Evolutionary conservation across 2,329 filamentous ascomycete species (phyloP), one percentile per base, ranked within the genome.

Genomic region (Sporothrix schenckii): DNA sequence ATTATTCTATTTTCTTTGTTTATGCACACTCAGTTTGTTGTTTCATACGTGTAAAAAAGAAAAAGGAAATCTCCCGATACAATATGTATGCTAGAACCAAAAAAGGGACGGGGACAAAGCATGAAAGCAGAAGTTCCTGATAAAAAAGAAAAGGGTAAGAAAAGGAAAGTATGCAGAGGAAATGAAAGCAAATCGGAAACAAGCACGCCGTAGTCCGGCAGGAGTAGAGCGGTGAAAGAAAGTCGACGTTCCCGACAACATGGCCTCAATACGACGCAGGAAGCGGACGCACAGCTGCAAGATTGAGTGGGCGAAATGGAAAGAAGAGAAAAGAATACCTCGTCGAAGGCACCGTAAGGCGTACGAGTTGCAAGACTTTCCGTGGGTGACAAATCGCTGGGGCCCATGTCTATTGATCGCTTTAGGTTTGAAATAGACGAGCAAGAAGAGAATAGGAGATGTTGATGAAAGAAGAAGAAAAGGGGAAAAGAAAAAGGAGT

Each of bases 201-300:
- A 60, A 44, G 56, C 34, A 41, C 10, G 56, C 24, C n/a, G 34
- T 44, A 60, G 14, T n/a, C n/a, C 34, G 56, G 21, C 34, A 60
- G 58, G 21, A 44, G 58, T n/a, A 47, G 58, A n/a, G 49, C 39
- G 58, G 58, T 41, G 56, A 61, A 34, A 44, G 34, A 60, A 60
- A 34, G 10, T 34, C 41, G 56, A 34, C n/a, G 34, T 24, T 61
- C 39, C 58, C 39, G n/a, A 61, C 58, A 47, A n/a, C n/a, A 13
- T 61, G 58, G 58, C 58, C 58, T 39, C 58, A n/a, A 16, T 5
- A 47, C 41, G 11, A 49, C 11, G 14, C 44, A 47, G 13, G 2
- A 41, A 44, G 21, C 34, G 19, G 56, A 44, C 13, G 19, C 34
- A 3, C 10, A 44, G 56, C 56, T 60, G 56, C 44, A 2, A 44